Percentiles rank a stretch among this genome's conserved stretches.
Conservation (phyloP, 441 rosid genomes). For the Euphorbia schlechtendalii region DNA sequence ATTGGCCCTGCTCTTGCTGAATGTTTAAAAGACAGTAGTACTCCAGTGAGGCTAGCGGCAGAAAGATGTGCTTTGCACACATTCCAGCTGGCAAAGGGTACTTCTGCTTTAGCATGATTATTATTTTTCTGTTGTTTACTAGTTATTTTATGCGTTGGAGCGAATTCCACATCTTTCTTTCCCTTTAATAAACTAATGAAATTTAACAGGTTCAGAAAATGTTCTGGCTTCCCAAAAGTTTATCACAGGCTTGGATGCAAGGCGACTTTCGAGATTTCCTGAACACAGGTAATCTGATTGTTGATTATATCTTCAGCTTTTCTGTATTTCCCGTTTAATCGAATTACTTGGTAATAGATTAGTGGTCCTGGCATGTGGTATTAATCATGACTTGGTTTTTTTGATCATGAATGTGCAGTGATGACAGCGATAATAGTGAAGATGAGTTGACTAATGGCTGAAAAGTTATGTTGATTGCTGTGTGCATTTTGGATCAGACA, state of each 20-base stretch:
- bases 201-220: conserved; percentile 57
- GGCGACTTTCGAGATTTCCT: conserved; percentile 69
- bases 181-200: neutral
- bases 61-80: conserved; percentile 87
- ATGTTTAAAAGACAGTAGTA: conserved; percentile 80
- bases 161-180: neutral
- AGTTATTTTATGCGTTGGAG: neutral
- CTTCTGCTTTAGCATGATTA: neutral
- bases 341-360: too few species aligned
- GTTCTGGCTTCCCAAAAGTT: conserved; percentile 87
- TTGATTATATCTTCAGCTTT: neutral
- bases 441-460: conserved; percentile 55
- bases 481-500: neutral
- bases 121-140: too few species aligned
- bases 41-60: conserved; percentile 88
- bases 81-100: conserved; percentile 89
- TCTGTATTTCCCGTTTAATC: too few species aligned
- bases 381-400: too few species aligned
- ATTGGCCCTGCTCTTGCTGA: conserved; percentile 85
- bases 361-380: too few species aligned
- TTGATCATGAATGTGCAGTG: conserved; percentile 45
- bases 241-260: conserved; percentile 95
- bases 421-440: conserved; percentile 75
- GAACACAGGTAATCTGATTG: conserved; percentile 59
- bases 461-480: conserved; percentile 13